These are phyloP conservation scores for Purpureocillium lavendulum DNA, from an alignment of 2,329 filamentous ascomycete genomes.

Conservation along the genomic window DNA sequence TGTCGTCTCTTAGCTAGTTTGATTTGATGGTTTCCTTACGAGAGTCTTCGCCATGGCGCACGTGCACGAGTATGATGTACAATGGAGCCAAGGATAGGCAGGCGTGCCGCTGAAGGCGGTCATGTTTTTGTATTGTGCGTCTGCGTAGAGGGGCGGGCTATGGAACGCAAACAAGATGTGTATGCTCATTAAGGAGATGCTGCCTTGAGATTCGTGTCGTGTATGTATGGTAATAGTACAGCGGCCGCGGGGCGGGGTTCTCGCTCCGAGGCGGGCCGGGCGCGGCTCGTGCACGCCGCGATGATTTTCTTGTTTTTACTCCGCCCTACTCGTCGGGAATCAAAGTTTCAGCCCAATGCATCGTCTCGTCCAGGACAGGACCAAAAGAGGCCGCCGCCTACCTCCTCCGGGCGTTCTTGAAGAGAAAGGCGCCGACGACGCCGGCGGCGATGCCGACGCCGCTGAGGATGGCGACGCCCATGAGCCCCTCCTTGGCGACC, in stretches of 20 bases:
- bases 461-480: slow-evolving; percentile 92
- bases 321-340: too few relatives aligned
- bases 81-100: not conserved
- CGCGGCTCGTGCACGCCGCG: too few relatives aligned
- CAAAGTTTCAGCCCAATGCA: too few relatives aligned
- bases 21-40: slow-evolving; percentile 25
- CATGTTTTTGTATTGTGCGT: too few relatives aligned
- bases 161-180: not conserved
- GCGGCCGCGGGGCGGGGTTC: too few relatives aligned
- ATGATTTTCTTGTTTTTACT: too few relatives aligned
- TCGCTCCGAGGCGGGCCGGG: too few relatives aligned
- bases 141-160: too few relatives aligned
- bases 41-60: too few relatives aligned
- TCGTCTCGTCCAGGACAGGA: not conserved
- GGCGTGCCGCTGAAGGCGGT: too few relatives aligned
- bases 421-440: slow-evolving; percentile 80
- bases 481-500: slow-evolving; percentile 85
- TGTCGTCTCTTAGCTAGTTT: slow-evolving; percentile 30
- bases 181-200: not conserved
- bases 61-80: too few relatives aligned
- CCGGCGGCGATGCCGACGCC: slow-evolving; percentile 88
- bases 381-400: slow-evolving; percentile 15
- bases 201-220: not conserved
- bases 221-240: too few relatives aligned
- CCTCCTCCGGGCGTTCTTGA: slow-evolving; percentile 63